phyloP scores from a whole-genome alignment of 1,284 basidiomycete species.

The Cerioporus squamosus region DNA sequence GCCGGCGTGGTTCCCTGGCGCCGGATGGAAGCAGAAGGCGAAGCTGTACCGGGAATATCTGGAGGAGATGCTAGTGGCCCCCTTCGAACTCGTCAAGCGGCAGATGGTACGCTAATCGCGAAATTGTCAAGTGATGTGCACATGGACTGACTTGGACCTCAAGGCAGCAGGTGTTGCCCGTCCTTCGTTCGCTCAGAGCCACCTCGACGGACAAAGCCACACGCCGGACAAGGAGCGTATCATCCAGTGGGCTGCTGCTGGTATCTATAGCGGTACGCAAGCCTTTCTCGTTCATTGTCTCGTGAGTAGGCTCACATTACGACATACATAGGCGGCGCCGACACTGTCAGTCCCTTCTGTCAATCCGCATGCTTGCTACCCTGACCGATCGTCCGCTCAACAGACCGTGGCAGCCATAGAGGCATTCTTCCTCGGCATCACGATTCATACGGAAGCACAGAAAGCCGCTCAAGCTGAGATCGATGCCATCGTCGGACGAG shows the following conservation, averaged over 20 bases:
- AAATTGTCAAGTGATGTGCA: not conserved
- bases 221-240: constrained; percentile 21
- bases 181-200: constrained; percentile 1
- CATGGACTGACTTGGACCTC: not conserved
- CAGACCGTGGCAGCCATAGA: constrained; percentile 29
- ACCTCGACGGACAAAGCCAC: constrained; percentile 12
- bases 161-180: constrained; percentile 7
- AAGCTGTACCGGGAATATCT: constrained; percentile 52
- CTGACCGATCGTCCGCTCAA: not conserved
- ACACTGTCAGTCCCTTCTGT: constrained; percentile 22
- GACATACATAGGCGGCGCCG: constrained; percentile 22
- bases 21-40: constrained; percentile 57
- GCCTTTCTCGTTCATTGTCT: not conserved
- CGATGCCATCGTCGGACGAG: constrained; percentile 29
- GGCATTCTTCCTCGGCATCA: constrained; percentile 32
- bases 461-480: constrained; percentile 33
- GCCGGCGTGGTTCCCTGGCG: constrained; percentile 69
- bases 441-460: constrained; percentile 31
- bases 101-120: constrained; percentile 48
- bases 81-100: constrained; percentile 59
- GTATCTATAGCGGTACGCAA: constrained; percentile 27
- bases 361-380: not conserved
- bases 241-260: constrained; percentile 28
- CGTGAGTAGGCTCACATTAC: too few relatives aligned
- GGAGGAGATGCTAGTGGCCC: constrained; percentile 55